phyloP scores from a whole-genome alignment of 176 grass and related monocot genomes.

The Eremochloa ophiuroides region DNA sequence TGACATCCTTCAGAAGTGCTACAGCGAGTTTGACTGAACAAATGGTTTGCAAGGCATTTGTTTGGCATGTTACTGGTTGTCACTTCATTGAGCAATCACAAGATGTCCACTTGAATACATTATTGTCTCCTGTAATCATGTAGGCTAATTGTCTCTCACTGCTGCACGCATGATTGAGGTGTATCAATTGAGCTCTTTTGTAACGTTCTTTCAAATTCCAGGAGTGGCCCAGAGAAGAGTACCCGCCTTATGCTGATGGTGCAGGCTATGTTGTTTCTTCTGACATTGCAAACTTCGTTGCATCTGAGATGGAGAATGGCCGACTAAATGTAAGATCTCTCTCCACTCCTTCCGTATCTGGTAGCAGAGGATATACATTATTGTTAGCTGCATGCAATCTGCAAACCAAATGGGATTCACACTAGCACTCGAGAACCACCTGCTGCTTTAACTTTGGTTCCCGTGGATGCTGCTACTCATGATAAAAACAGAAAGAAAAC shows the following conservation, averaged over 20 bases:
- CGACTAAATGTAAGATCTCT: constrained; percentile 46
- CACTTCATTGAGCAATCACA: constrained; percentile 19
- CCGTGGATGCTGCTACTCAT: constrained; percentile 2
- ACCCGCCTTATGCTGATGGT: constrained; percentile 69
- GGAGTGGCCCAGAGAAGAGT: constrained; percentile 58
- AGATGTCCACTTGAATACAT: constrained; percentile 10
- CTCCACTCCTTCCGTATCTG: constrained; percentile 12
- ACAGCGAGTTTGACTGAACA: not conserved
- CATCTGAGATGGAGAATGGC: constrained; percentile 43
- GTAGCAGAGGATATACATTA: not conserved
- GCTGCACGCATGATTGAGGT: constrained; percentile 20
- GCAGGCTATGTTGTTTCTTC: constrained; percentile 68
- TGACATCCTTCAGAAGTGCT: not conserved
- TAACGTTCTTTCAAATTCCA: constrained; percentile 37
- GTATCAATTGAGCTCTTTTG: constrained; percentile 18
- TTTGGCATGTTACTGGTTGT: not conserved
- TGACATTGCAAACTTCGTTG: constrained; percentile 55
- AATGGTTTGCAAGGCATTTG: not conserved
- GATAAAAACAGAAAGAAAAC: not conserved
- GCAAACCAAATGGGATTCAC: not conserved
- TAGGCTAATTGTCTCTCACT: not conserved
- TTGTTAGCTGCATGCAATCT: not conserved
- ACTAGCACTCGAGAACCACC: not conserved
- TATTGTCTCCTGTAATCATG: constrained; percentile 24
- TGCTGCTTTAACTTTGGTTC: constrained; percentile 8